Evolutionary conservation across 148 eudicot genomes (phyloP).

Genomic region (Chenopodium berlandieri): DNA sequence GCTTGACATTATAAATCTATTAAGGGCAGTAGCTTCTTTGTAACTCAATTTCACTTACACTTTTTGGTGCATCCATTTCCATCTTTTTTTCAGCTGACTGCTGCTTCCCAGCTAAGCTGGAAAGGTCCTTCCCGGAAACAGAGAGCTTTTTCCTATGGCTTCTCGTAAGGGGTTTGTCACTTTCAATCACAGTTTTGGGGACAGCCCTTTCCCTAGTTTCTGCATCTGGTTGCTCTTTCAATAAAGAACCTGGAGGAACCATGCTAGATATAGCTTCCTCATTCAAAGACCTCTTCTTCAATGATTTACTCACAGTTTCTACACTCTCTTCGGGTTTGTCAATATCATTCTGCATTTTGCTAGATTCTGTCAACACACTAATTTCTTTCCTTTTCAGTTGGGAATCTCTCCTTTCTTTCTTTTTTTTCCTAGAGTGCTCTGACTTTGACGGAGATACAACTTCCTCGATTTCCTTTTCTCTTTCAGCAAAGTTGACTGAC

Average conservation of each 20-base stretch:
- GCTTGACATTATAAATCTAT: conserved; percentile 3
- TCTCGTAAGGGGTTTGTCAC: conserved; percentile 27
- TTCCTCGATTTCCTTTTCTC: conserved; percentile 13
- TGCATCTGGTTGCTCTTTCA: not conserved
- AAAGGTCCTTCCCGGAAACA: conserved; percentile 12
- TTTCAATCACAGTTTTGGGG: not conserved
- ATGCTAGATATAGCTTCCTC: not conserved
- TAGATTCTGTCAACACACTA: too few species aligned
- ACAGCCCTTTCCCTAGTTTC: not conserved
- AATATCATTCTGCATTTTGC: not conserved
- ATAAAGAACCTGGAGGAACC: not conserved
- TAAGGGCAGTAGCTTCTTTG: not conserved
- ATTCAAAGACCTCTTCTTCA: conserved; percentile 3
- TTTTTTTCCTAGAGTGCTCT: conserved; percentile 28
- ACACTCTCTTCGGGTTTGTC: conserved; percentile 5
- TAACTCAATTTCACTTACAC: conserved; percentile 19
- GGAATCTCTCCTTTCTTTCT: conserved; percentile 30
- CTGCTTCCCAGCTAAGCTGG: conserved; percentile 19
- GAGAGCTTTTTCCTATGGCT: conserved; percentile 27
- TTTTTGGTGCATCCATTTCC: conserved; percentile 21
- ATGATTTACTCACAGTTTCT: conserved; percentile 1
- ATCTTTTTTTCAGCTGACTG: conserved; percentile 20
- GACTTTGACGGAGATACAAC: not conserved
- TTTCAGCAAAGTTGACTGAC: not conserved
- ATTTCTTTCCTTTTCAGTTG: too few species aligned